Percentiles rank a stretch among this genome's conserved stretches.
phyloP scores from a whole-genome alignment of 257 asterid genomes.

The Phtheirospermum japonicum region DNA sequence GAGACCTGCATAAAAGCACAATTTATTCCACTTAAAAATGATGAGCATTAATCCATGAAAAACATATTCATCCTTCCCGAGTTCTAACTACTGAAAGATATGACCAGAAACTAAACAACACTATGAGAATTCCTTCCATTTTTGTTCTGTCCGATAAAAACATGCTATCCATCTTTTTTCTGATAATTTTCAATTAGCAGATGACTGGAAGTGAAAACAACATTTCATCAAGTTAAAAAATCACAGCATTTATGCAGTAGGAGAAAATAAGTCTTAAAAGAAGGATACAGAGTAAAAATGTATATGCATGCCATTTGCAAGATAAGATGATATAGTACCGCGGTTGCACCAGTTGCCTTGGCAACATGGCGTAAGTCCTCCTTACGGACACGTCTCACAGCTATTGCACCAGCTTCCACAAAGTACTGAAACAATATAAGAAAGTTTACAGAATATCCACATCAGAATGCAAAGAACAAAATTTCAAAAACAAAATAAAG shows the following conservation, averaged over 20 bases:
- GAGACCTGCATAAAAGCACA: constrained; percentile 53
- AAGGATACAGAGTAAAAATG: neutral
- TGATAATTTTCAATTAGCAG: too few relatives aligned
- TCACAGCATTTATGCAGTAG: too few relatives aligned
- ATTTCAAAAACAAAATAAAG: neutral
- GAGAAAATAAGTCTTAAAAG: neutral
- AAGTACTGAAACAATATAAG: constrained; percentile 59
- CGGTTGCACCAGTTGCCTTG: constrained; percentile 90
- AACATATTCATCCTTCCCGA: neutral
- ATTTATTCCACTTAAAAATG: constrained; percentile 5
- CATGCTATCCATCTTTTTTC: too few relatives aligned
- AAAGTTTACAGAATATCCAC: neutral
- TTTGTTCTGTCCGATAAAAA: too few relatives aligned
- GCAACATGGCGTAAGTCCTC: constrained; percentile 95
- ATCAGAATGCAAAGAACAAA: neutral
- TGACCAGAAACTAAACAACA: neutral
- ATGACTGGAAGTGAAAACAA: too few relatives aligned
- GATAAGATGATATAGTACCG: constrained; percentile 52
- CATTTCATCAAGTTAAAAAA: too few relatives aligned
- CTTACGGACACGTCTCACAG: constrained; percentile 90
- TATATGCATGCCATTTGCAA: neutral
- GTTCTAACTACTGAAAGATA: neutral
- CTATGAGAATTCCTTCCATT: too few relatives aligned
- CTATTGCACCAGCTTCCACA: constrained; percentile 95
- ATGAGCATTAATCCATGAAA: neutral